Evolutionary conservation across 1,139 yeast species (phyloP).

Genomic region (Yamadazyma spencermartinsiae): DNA sequence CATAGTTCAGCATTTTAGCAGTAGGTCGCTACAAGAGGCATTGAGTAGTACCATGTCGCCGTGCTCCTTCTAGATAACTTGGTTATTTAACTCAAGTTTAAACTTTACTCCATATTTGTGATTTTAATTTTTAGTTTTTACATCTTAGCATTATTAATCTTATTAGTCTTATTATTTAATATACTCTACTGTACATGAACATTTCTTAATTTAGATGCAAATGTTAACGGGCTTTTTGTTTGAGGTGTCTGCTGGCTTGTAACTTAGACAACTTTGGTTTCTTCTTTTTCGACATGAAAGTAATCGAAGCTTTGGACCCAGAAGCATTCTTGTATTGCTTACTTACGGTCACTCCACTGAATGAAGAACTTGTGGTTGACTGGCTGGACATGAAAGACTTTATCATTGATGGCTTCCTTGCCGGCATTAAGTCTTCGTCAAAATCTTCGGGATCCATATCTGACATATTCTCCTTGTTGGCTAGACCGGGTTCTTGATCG

Average conservation of each 20-base stretch:
- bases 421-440: slow-evolving; percentile 39
- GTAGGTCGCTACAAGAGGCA: slow-evolving; percentile 37
- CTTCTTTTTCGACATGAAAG: slow-evolving; percentile 46
- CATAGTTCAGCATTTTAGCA: slow-evolving; percentile 36
- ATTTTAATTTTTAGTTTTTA: too few species aligned
- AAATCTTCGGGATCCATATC: slow-evolving; percentile 15
- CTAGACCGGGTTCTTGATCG: slow-evolving; percentile 12
- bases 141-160: slow-evolving; percentile 5
- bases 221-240: not conserved
- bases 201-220: slow-evolving; percentile 2
- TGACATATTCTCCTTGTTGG: slow-evolving; percentile 12
- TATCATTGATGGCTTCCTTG: slow-evolving; percentile 49
- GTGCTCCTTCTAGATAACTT: not conserved
- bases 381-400: slow-evolving; percentile 44
- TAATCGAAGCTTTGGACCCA: slow-evolving; percentile 60
- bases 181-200: not conserved
- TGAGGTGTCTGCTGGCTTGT: slow-evolving; percentile 3
- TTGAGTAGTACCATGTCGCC: slow-evolving; percentile 15
- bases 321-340: slow-evolving; percentile 58
- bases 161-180: not conserved
- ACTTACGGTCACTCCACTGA: slow-evolving; percentile 57
- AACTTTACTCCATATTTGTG: too few species aligned
- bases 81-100: slow-evolving; percentile 1
- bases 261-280: slow-evolving; percentile 6
- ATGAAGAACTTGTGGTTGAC: slow-evolving; percentile 37